Conservation (phyloP, 257 asterid species). For the Forsythia viridissima region DNA sequence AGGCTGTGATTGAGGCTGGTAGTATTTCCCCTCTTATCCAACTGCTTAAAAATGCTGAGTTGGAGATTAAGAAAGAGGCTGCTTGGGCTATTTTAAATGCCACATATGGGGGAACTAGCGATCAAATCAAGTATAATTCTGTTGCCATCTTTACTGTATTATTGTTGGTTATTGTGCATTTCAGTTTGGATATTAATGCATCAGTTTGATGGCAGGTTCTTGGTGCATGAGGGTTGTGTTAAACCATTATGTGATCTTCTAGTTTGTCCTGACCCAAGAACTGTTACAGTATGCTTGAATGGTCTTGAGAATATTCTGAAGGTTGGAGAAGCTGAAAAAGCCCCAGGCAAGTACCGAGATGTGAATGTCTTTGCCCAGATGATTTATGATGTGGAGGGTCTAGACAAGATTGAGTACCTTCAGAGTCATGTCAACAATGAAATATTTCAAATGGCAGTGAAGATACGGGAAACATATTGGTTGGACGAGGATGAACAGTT, state of each 20-base stretch:
- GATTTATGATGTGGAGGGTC: constrained; percentile 51
- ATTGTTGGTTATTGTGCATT: neutral
- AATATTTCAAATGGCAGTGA: constrained; percentile 49
- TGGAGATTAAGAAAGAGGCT: constrained; percentile 51
- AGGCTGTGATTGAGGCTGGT: constrained; percentile 52
- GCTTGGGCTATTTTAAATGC: constrained; percentile 56
- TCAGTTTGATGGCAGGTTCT: constrained; percentile 34
- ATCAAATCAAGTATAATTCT: constrained; percentile 43
- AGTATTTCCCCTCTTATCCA: constrained; percentile 39
- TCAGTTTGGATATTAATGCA: neutral
- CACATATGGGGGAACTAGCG: constrained; percentile 51
- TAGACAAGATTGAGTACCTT: constrained; percentile 52
- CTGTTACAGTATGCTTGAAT: constrained; percentile 48
- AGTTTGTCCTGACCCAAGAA: constrained; percentile 46
- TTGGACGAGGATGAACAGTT: constrained; percentile 48
- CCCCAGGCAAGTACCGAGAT: constrained; percentile 38
- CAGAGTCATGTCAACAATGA: constrained; percentile 51
- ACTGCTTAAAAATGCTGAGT: constrained; percentile 51
- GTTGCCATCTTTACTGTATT: neutral
- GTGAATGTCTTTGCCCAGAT: constrained; percentile 49
- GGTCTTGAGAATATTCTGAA: constrained; percentile 53
- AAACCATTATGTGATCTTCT: constrained; percentile 54
- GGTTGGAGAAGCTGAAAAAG: constrained; percentile 59
- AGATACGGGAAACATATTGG: constrained; percentile 56
- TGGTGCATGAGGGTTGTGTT: constrained; percentile 51